Percentiles rank a stretch among this genome's conserved stretches.
Conservation (phyloP, 371 early-diverging fungal genomes). For the Mortierella polycephala region DNA sequence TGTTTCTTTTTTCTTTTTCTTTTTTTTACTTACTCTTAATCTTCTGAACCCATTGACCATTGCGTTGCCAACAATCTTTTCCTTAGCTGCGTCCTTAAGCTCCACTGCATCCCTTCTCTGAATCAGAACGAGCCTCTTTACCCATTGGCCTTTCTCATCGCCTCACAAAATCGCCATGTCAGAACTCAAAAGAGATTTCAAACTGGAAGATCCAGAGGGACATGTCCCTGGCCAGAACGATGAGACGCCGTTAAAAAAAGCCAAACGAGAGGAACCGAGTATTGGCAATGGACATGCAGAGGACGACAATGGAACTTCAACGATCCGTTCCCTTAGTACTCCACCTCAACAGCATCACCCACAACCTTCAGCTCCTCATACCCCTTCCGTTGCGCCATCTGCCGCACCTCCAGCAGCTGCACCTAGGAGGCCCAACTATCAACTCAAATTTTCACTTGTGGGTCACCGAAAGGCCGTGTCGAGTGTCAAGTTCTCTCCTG, state of each 20-base stretch:
- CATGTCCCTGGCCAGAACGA: constrained; percentile 24
- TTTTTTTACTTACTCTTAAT: no score
- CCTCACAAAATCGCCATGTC: constrained; percentile 16
- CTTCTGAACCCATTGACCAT: no score
- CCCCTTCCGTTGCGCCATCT: neutral
- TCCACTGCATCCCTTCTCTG: neutral
- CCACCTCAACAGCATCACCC: constrained; percentile 1
- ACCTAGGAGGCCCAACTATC: constrained; percentile 83
- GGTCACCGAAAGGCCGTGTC: constrained; percentile 97
- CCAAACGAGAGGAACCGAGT: no score
- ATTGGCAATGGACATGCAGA: neutral
- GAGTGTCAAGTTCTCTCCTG: constrained; percentile 97
- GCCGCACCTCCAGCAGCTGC: constrained; percentile 50
- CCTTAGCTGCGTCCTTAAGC: neutral
- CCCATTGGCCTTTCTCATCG: constrained; percentile 1
- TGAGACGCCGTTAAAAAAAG: constrained; percentile 1
- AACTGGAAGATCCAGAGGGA: constrained; percentile 33
- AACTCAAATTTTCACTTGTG: constrained; percentile 85
- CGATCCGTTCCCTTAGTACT: neutral
- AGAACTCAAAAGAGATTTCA: constrained; percentile 45
- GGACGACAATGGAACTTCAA: neutral
- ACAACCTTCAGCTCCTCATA: neutral
- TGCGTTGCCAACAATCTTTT: no score
- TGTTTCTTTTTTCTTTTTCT: no score
- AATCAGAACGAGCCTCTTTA: neutral